Base-by-base conservation (phyloP, 495 filamentous ascomycete genomes). In the Penicillium ochrochloron region DNA sequence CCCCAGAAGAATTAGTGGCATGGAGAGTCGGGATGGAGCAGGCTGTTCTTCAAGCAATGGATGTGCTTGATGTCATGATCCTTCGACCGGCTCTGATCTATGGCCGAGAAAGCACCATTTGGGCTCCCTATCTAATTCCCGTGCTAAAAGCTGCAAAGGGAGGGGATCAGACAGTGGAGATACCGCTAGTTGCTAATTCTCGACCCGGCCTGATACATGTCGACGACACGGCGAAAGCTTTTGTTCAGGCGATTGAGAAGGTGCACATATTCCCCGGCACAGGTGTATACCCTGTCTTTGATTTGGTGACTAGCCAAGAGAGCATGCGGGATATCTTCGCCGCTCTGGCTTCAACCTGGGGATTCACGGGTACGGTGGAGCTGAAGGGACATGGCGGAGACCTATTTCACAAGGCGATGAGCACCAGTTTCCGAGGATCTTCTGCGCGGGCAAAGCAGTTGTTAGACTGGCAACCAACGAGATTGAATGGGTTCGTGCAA, bases 391-490 rank as follows among this genome's bases (percentile, higher is more conserved):
- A 64, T 35, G 62, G 54, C 1, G 42, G 44, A n/a, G 31, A 63
- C 27, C 5, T 44, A n/a, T 64, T 64, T 52, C 12, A 34, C 17
- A 59, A 64, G 21, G 62, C 42, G 2, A 64, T 64, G 62, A 15
- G 59, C 15, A 48, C 60, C n/a, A 66, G 27, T 39, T 62, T 67
- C 31, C 56, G 65, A 23, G 61, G 65, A 5, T 57, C 60, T 12
- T 59, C 65, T 39, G 56, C 35, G 23, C 37, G 65, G 25, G 65
- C 65, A 14, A 56, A 58, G 35, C 85, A 87, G 71, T 75, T 85
- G 60, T 72, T 90, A 1, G 83, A 78, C 0, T 90, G 87, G 88
- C 66, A 71, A 55, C 82, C 87, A 4, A 82, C 77, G 66, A 73
- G 76, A 15, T 15, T 29, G 19, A 46, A 54, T 41, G 63, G 63